Evolutionary conservation across 2,329 filamentous ascomycete genomes (phyloP), one percentile per base, ranked within the genome.

Genomic region (Aciculosporium take): DNA sequence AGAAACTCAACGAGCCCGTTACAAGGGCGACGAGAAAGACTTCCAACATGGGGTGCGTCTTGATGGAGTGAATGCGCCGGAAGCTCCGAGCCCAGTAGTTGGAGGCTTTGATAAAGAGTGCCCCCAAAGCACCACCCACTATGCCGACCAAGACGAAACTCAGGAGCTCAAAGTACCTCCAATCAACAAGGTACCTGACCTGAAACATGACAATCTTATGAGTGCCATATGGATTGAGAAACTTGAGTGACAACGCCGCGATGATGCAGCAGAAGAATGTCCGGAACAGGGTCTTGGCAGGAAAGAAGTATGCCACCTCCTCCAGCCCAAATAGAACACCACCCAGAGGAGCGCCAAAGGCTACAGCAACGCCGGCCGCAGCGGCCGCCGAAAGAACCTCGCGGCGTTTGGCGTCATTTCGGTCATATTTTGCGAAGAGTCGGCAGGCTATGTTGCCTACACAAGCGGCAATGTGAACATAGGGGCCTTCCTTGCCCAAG

Each of bases 241-340:
- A 95, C 55, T 95, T 95, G 51, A 98, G 68, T 1, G 88, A 89
- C 27, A 98, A 63, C 0, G 91, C 87, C 1, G 91, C 88, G 25
- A 83, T 81, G 52, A 96, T 96, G 61, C 89, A 96, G 66, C 89
- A 96, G 63, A 96, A 96, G 61, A 98, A 98, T 0, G 91, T 96
- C 40, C 91, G 72, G 66, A 98, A 98, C 7, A 98, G 72, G 0
- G 89, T 96, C 65, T 98, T 96, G 5, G 89, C 86, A 0, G 91
- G 89, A 58, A 96, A 96, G 61, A 96, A 96, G 61, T 96, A 96
- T 51, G 84, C 78, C 47, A 96, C 88, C 69, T 96, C 91, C 61
- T 98, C 91, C 24, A 96, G 63, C 27, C 86, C 87, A 60, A 96
- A 96, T 3, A 96, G 69, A 1, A 95, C 87, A 40, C 89, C 89